Conservation (phyloP, 306 rosid genomes). For the Chamaecrista fasciculata region DNA sequence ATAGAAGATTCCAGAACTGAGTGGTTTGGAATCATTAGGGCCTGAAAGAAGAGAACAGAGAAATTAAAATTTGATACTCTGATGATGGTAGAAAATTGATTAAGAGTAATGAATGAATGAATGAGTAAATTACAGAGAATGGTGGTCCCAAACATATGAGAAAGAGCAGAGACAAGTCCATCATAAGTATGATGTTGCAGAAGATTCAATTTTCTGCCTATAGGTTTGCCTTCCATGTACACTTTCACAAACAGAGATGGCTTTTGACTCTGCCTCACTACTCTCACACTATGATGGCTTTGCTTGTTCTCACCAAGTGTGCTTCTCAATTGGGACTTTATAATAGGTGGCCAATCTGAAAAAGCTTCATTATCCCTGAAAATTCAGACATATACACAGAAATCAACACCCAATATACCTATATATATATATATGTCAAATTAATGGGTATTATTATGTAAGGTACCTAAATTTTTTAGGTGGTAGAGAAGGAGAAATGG, state of each 20-base stretch:
- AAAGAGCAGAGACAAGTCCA: slow-evolving; percentile 44
- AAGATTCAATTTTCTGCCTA: slow-evolving; percentile 52
- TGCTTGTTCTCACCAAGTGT: slow-evolving; percentile 40
- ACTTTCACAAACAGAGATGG: slow-evolving; percentile 49
- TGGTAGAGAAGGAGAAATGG: slow-evolving; percentile 2
- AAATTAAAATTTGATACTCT: too few relatives aligned
- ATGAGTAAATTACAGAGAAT: slow-evolving; percentile 43
- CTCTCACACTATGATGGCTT: too few relatives aligned
- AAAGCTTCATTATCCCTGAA: slow-evolving; percentile 40
- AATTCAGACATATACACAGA: background rate
- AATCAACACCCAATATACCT: too few relatives aligned
- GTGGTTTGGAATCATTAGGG: slow-evolving; percentile 37
- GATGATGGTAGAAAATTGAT: too few relatives aligned
- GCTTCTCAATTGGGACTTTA: slow-evolving; percentile 47
- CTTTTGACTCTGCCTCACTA: slow-evolving; percentile 23
- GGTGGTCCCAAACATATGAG: slow-evolving; percentile 45
- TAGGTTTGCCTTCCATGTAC: slow-evolving; percentile 55
- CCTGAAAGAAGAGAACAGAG: slow-evolving; percentile 25
- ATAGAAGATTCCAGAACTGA: slow-evolving; percentile 35
- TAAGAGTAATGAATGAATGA: background rate
- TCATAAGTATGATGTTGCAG: slow-evolving; percentile 43
- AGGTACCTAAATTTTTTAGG: too few relatives aligned
- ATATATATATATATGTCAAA: too few relatives aligned
- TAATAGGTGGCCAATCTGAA: slow-evolving; percentile 54
- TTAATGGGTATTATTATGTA: too few relatives aligned